Conservation (phyloP, 1,284 basidiomycete genomes). For the Ceratobasidium sp. region DNA sequence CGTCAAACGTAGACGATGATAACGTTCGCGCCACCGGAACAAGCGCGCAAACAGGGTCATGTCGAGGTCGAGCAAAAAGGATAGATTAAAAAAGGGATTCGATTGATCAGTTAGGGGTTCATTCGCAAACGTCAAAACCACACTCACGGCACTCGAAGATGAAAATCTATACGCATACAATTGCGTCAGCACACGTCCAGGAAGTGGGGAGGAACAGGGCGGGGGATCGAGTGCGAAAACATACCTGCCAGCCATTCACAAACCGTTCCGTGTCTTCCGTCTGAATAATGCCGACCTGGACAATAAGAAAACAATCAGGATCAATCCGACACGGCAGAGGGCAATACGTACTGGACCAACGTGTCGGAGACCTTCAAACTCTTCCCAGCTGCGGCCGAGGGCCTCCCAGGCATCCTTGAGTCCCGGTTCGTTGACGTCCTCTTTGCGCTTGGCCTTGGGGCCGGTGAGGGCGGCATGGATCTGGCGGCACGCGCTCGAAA, state of each 20-base stretch:
- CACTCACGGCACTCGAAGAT: slow-evolving; percentile 80
- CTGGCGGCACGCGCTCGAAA: slow-evolving; percentile 73
- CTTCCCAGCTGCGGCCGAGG: slow-evolving; percentile 81
- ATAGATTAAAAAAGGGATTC: slow-evolving; percentile 25
- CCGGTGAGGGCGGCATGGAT: slow-evolving; percentile 80
- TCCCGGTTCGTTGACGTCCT: slow-evolving; percentile 65
- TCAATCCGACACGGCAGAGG: not conserved
- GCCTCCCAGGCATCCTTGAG: slow-evolving; percentile 79
- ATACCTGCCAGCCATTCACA: slow-evolving; percentile 72
- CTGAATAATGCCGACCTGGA: slow-evolving; percentile 52
- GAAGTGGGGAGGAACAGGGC: not conserved
- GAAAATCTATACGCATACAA: slow-evolving; percentile 60
- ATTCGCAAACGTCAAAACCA: slow-evolving; percentile 52
- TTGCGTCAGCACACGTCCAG: slow-evolving; percentile 7
- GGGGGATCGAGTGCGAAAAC: slow-evolving; percentile 44
- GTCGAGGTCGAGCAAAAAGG: not conserved
- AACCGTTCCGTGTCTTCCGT: slow-evolving; percentile 69
- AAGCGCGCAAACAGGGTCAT: slow-evolving; percentile 8
- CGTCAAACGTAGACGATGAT: not conserved
- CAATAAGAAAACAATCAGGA: not conserved
- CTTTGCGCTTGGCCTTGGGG: slow-evolving; percentile 66
- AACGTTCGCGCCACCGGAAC: slow-evolving; percentile 16
- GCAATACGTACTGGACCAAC: slow-evolving; percentile 47
- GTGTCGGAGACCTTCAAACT: slow-evolving; percentile 70
- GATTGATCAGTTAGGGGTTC: slow-evolving; percentile 1